A percentile compares a stretch with the other conserved stretches of the same genome.
Evolutionary conservation across 352 stramenopile genomes (phyloP).

Genomic region (Plasmopara halstedii): DNA sequence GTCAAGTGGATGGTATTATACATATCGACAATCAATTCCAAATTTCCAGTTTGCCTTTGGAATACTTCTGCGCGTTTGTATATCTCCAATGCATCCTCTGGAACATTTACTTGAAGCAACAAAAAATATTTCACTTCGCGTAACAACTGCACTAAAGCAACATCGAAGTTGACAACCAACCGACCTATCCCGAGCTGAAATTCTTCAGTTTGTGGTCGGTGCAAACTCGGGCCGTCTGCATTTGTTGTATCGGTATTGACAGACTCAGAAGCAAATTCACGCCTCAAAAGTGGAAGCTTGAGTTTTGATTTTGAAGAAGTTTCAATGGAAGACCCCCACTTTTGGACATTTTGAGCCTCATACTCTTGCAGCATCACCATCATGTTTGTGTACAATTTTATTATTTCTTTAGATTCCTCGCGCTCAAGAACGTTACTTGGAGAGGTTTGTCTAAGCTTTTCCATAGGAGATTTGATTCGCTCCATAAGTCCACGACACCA

Average conservation of each 20-base stretch:
- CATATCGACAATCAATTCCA: conserved; percentile 90
- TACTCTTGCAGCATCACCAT: conserved; percentile 78
- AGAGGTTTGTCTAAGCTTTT: conserved; percentile 76
- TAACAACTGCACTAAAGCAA: conserved; percentile 83
- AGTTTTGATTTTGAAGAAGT: conserved; percentile 79
- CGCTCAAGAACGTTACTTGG: conserved; percentile 75
- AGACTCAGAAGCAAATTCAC: conserved; percentile 25
- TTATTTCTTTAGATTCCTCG: conserved; percentile 85
- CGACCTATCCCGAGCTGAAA: conserved; percentile 7
- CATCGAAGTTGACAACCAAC: conserved; percentile 89
- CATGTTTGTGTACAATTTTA: conserved; percentile 87
- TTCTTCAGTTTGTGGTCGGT: conserved; percentile 8
- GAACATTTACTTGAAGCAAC: conserved; percentile 84
- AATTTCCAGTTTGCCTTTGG: conserved; percentile 83
- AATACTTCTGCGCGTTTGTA: conserved; percentile 90
- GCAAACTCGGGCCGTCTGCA: conserved; percentile 1
- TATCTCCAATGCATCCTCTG: conserved; percentile 84
- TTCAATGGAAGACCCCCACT: conserved; percentile 75
- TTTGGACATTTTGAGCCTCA: conserved; percentile 74
- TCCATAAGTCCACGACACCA: conserved; percentile 85
- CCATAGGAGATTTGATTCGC: conserved; percentile 85
- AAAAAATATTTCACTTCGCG: conserved; percentile 94
- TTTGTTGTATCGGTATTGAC: conserved; percentile 2
- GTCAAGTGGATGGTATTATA: conserved; percentile 89
- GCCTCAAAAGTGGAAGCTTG: conserved; percentile 78